Evolutionary conservation across 805 yeast genomes (phyloP).

Genomic region (Candida ovalis): DNA sequence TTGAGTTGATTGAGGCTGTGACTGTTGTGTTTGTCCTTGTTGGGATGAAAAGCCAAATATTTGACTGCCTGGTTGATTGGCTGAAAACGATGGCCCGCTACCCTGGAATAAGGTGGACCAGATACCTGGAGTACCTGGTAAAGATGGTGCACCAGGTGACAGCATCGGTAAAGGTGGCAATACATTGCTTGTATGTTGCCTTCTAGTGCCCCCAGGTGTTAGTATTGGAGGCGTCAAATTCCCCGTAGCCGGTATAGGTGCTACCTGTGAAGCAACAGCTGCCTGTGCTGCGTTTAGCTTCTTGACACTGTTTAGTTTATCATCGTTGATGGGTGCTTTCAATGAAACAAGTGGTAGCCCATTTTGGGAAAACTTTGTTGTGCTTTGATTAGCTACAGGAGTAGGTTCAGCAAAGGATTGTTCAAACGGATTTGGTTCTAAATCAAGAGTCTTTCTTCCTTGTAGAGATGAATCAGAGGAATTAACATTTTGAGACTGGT

Average conservation of each 20-base stretch:
- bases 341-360: neutral
- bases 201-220: slow-evolving; percentile 51
- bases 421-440: slow-evolving; percentile 95
- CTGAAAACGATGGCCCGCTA: slow-evolving; percentile 24
- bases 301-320: neutral
- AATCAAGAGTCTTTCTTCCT: slow-evolving; percentile 24
- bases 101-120: slow-evolving; percentile 47
- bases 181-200: slow-evolving; percentile 26
- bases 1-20: slow-evolving; percentile 8
- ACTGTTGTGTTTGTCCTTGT: slow-evolving; percentile 1
- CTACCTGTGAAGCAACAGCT: slow-evolving; percentile 12
- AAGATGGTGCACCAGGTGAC: slow-evolving; percentile 41
- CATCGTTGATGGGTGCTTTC: neutral
- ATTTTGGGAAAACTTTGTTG: neutral
- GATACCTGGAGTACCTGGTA: slow-evolving; percentile 52
- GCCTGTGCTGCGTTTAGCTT: neutral
- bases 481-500: neutral
- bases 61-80: slow-evolving; percentile 6
- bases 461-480: slow-evolving; percentile 5
- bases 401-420: slow-evolving; percentile 64
- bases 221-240: slow-evolving; percentile 37
- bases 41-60: slow-evolving; percentile 1
- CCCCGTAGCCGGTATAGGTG: slow-evolving; percentile 10
- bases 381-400: slow-evolving; percentile 4
- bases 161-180: slow-evolving; percentile 46